Conservation (phyloP, 2,329 filamentous ascomycete genomes). For the Penicillium sp. region DNA sequence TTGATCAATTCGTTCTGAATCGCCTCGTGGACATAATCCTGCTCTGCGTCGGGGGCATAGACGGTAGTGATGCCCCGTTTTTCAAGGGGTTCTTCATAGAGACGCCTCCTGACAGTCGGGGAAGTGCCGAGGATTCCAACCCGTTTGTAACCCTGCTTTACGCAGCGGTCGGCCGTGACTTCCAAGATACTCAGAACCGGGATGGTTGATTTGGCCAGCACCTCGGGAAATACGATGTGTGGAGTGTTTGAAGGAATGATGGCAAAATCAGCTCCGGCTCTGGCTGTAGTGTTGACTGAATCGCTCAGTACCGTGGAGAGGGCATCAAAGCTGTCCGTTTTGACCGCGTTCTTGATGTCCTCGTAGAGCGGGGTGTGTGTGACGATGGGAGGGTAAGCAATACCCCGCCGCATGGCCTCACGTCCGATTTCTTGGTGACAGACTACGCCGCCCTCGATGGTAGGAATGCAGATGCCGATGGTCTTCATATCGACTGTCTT, state of each 20-base stretch:
- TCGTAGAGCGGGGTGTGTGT: slow-evolving; percentile 8
- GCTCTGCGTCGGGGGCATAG: slow-evolving; percentile 4
- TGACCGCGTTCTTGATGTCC: slow-evolving; percentile 3
- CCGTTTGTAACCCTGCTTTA: slow-evolving; percentile 2
- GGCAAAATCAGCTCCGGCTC: slow-evolving; percentile 11
- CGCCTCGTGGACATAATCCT: not conserved
- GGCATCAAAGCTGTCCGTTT: not conserved
- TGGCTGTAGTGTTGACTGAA: slow-evolving; percentile 9
- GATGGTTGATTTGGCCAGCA: slow-evolving; percentile 2
- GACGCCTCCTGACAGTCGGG: slow-evolving; percentile 1
- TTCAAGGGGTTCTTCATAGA: slow-evolving; percentile 5
- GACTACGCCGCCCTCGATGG: slow-evolving; percentile 9
- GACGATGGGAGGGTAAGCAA: slow-evolving; percentile 9
- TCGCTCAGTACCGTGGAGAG: not conserved
- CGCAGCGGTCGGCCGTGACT: slow-evolving; percentile 1
- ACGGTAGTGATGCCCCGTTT: slow-evolving; percentile 3
- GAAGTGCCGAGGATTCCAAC: slow-evolving; percentile 5
- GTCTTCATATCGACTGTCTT: slow-evolving; percentile 2
- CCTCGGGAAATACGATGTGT: slow-evolving; percentile 4
- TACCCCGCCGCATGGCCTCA: slow-evolving; percentile 8
- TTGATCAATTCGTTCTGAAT: slow-evolving; percentile 3
- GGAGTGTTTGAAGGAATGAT: slow-evolving; percentile 12
- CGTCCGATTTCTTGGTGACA: slow-evolving; percentile 11
- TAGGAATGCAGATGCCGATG: slow-evolving; percentile 12
- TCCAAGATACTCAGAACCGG: slow-evolving; percentile 9